Conservation (phyloP, 805 yeast genomes). For the Ogataea pini region DNA sequence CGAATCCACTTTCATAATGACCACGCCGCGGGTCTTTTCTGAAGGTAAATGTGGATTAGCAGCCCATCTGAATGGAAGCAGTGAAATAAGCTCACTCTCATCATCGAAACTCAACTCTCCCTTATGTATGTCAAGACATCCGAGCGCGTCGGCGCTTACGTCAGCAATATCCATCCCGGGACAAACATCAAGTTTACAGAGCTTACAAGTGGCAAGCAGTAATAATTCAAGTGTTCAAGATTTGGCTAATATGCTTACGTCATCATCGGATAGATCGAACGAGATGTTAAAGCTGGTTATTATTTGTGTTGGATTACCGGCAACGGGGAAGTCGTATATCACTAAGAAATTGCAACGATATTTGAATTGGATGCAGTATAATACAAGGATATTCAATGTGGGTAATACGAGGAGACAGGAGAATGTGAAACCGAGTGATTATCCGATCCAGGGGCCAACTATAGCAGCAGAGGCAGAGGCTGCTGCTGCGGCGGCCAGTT, state of each 20-base stretch:
- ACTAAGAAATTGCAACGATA: conserved; percentile 63
- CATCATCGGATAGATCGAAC: conserved; percentile 18
- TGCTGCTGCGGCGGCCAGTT: conserved; percentile 20
- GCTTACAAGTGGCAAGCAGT: conserved; percentile 17
- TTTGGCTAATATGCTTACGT: conserved; percentile 8
- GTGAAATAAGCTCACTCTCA: conserved; percentile 20
- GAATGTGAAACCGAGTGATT: conserved; percentile 42
- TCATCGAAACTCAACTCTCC: conserved; percentile 29
- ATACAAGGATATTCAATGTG: conserved; percentile 69
- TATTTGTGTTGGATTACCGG: conserved; percentile 76
- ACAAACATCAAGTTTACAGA: conserved; percentile 26
- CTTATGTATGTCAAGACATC: conserved; percentile 21
- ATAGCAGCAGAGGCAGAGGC: conserved; percentile 17
- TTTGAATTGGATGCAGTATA: conserved; percentile 60
- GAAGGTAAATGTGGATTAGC: conserved; percentile 1
- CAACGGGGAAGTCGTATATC: conserved; percentile 73
- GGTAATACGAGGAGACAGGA: conserved; percentile 69
- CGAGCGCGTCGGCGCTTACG: conserved; percentile 27
- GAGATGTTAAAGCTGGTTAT: conserved; percentile 54
- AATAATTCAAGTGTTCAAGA: conserved; percentile 12
- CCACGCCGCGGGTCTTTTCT: conserved; percentile 2
- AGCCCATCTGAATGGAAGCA: neutral
- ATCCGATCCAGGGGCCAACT: conserved; percentile 39
- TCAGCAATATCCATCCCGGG: conserved; percentile 32
- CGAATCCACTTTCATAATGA: neutral